Percentiles rank a stretch among this genome's conserved stretches.
phyloP scores from a whole-genome alignment of 345 rosid genomes.

The Acer yangbiense region DNA sequence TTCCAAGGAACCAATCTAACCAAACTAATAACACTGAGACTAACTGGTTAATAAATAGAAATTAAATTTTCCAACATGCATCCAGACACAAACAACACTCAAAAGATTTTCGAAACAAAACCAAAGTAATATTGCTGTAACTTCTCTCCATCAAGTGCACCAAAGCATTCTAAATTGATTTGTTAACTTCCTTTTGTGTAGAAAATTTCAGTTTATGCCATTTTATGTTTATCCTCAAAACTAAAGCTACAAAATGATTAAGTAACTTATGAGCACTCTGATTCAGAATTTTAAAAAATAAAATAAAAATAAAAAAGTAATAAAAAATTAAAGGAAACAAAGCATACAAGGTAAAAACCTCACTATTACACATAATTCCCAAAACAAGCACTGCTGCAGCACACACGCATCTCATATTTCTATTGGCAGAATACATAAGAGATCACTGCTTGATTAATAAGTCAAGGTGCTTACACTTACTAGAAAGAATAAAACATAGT shows the following conservation, averaged over 20 bases:
- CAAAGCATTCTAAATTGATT: background rate
- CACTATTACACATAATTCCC: background rate
- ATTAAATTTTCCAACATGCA: background rate
- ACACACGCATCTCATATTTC: background rate
- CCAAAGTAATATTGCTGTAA: background rate
- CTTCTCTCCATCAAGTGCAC: background rate
- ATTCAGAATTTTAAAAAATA: background rate
- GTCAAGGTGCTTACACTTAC: background rate
- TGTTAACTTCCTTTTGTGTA: background rate
- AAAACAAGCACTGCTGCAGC: background rate
- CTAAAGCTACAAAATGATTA: background rate
- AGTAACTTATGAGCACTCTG: background rate
- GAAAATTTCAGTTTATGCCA: background rate
- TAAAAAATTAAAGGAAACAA: background rate
- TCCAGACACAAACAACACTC: background rate
- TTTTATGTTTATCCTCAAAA: background rate
- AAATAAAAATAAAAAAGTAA: too few species aligned
- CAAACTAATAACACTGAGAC: too few species aligned
- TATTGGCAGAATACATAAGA: background rate
- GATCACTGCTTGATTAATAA: conserved; percentile 4
- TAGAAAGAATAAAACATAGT: background rate
- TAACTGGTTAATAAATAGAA: background rate
- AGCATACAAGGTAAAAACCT: background rate
- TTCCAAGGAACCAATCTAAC: too few species aligned
- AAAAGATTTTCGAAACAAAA: background rate